phyloP scores from a whole-genome alignment of 495 filamentous ascomycete species.

The Aeminium ludgeri region DNA sequence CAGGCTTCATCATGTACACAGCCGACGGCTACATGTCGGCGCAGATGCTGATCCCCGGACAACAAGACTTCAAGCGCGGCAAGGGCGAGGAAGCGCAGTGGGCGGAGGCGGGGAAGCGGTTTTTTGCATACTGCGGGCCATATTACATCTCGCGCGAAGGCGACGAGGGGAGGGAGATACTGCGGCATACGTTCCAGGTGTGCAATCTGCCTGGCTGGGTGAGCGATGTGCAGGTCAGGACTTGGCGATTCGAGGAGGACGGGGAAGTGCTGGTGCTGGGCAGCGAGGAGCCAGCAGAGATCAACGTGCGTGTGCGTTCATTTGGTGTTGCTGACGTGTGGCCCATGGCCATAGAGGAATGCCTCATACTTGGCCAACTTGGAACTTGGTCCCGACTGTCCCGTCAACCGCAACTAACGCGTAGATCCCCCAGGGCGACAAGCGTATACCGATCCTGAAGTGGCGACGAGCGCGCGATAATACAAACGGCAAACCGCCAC shows the following conservation, averaged over 20 bases:
- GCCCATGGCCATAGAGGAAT: neutral
- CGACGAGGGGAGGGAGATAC: conserved; percentile 10
- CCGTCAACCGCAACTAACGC: neutral
- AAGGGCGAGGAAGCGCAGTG: conserved; percentile 18
- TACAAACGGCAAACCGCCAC: conserved; percentile 8
- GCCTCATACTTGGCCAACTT: neutral
- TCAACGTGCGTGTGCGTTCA: conserved; percentile 18
- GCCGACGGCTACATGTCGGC: conserved; percentile 23
- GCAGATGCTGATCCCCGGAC: conserved; percentile 19
- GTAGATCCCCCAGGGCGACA: conserved; percentile 12
- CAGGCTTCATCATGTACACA: conserved; percentile 21
- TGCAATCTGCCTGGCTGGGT: conserved; percentile 17
- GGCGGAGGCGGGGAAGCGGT: conserved; percentile 19
- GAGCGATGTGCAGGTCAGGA: conserved; percentile 15
- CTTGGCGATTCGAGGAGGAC: conserved; percentile 17
- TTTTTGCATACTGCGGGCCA: conserved; percentile 18
- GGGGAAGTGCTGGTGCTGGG: conserved; percentile 17
- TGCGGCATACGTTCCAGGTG: conserved; percentile 16
- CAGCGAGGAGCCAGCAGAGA: conserved; percentile 15
- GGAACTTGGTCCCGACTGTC: too few relatives aligned
- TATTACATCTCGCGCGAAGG: conserved; percentile 19
- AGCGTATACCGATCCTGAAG: conserved; percentile 13
- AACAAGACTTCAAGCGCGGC: conserved; percentile 14
- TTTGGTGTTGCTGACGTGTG: neutral
- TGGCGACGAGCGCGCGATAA: conserved; percentile 15